phyloP scores from a whole-genome alignment of 768 basidiomycete species.

The Boletus bicolor region DNA sequence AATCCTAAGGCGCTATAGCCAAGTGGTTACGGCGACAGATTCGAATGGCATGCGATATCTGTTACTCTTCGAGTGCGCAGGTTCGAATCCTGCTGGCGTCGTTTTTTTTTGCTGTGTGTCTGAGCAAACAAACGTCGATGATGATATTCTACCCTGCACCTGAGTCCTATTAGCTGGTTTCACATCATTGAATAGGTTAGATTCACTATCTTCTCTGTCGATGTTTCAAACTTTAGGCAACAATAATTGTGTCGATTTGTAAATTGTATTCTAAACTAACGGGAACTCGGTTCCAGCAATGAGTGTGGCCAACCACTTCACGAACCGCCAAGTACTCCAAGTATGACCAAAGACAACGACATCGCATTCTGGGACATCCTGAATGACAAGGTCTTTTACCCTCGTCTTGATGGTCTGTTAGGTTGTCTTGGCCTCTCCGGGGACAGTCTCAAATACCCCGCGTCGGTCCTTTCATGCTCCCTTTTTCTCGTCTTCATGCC shows the following conservation, averaged over 20 bases:
- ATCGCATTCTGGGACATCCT: slow-evolving; percentile 4
- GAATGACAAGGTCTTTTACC: background rate
- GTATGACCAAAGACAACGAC: slow-evolving; percentile 5
- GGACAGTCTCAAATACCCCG: background rate
- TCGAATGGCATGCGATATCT: slow-evolving; percentile 42
- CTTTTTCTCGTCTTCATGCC: slow-evolving; percentile 9
- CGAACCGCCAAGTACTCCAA: background rate
- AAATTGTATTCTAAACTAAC: background rate
- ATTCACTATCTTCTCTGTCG: background rate
- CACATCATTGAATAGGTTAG: too few relatives aligned
- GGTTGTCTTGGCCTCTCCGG: background rate
- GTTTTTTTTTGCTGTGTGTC: slow-evolving; percentile 14
- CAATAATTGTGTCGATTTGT: background rate
- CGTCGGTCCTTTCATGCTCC: background rate
- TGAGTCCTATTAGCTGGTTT: background rate
- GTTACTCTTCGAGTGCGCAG: slow-evolving; percentile 41
- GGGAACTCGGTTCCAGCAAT: background rate
- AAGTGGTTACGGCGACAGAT: slow-evolving; percentile 79
- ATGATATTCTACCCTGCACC: background rate
- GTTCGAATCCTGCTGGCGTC: slow-evolving; percentile 43
- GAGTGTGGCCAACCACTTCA: background rate
- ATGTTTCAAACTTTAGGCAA: background rate
- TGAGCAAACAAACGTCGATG: background rate
- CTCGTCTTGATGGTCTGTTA: background rate
- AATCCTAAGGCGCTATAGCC: slow-evolving; percentile 50